Percentiles rank a stretch among this genome's conserved stretches.
These are phyloP conservation scores for Talaromyces sp. DNA, from an alignment of 2,329 filamentous ascomycete species.

Conservation along the genomic window DNA sequence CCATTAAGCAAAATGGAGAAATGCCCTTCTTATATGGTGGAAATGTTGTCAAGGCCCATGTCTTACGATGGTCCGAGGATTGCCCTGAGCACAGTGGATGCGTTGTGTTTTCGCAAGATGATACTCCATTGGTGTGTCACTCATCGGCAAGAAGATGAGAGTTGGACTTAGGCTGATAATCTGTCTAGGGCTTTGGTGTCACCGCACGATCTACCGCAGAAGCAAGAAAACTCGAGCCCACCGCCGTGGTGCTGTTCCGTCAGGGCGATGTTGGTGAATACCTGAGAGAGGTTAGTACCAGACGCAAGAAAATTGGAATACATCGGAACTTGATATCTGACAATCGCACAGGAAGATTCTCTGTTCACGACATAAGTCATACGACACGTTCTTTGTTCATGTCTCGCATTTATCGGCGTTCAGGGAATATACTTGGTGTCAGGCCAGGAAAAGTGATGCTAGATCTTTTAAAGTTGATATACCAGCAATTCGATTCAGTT, in stretches of 20 bases:
- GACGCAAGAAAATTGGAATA: not conserved
- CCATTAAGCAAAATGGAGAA: conserved; percentile 92
- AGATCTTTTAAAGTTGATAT: conserved; percentile 3
- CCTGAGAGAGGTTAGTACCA: conserved; percentile 62
- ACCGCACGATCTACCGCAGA: conserved; percentile 85
- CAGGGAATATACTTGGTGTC: conserved; percentile 2
- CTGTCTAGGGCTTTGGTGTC: conserved; percentile 73
- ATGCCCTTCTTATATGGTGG: conserved; percentile 95
- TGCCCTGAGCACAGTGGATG: conserved; percentile 90
- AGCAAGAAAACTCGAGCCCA: conserved; percentile 79
- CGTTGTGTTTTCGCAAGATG: conserved; percentile 86
- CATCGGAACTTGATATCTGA: conserved; percentile 12
- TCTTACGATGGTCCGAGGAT: conserved; percentile 84
- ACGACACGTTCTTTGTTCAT: not conserved
- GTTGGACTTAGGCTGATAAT: not conserved
- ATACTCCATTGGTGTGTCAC: conserved; percentile 63
- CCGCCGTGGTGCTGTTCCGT: conserved; percentile 80
- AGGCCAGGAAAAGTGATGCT: conserved; percentile 7
- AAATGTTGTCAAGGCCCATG: conserved; percentile 78
- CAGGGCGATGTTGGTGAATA: conserved; percentile 96
- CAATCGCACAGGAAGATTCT: conserved; percentile 51
- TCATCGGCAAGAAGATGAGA: not conserved
- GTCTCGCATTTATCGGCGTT: conserved; percentile 18
- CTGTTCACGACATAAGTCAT: conserved; percentile 54
- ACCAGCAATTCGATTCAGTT: conserved; percentile 1